Evolutionary conservation across 768 basidiomycete species (phyloP).

Genomic region (Trametes coccinea): DNA sequence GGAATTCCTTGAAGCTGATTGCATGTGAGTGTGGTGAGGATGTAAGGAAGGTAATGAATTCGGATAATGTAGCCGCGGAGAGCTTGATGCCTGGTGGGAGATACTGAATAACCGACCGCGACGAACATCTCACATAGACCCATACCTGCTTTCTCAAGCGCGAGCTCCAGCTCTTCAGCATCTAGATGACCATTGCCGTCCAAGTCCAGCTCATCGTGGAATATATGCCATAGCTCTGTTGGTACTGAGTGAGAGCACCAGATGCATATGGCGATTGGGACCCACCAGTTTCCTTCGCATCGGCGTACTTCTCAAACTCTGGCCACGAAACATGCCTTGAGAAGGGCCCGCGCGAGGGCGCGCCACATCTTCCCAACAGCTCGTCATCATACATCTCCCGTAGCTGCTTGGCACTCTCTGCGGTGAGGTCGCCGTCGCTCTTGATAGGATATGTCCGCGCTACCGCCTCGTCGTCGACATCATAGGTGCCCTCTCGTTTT

Average conservation of each 20-base stretch:
- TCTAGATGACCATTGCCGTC: conserved; percentile 87
- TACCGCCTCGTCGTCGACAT: conserved; percentile 24
- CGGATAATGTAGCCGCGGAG: conserved; percentile 65
- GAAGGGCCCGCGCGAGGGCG: conserved; percentile 38
- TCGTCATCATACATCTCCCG: conserved; percentile 78
- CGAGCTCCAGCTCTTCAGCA: conserved; percentile 56
- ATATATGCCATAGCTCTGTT: conserved; percentile 87
- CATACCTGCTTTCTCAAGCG: conserved; percentile 72
- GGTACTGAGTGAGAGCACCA: background rate
- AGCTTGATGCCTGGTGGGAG: conserved; percentile 63
- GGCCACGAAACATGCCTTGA: conserved; percentile 59
- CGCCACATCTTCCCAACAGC: conserved; percentile 57
- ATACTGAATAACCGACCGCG: background rate
- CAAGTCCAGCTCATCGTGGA: conserved; percentile 87
- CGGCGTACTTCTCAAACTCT: conserved; percentile 73
- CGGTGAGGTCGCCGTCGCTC: conserved; percentile 26
- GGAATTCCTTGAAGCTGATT: conserved; percentile 82
- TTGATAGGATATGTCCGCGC: conserved; percentile 32
- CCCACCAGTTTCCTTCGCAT: conserved; percentile 79
- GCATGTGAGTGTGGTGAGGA: conserved; percentile 66
- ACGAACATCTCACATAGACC: conserved; percentile 6
- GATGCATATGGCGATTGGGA: conserved; percentile 13
- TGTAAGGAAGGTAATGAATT: conserved; percentile 81
- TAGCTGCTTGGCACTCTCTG: conserved; percentile 60
- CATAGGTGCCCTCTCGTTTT: conserved; percentile 27